Conservation (phyloP, 768 basidiomycete species). For the Paxillus ammoniavirescens region DNA sequence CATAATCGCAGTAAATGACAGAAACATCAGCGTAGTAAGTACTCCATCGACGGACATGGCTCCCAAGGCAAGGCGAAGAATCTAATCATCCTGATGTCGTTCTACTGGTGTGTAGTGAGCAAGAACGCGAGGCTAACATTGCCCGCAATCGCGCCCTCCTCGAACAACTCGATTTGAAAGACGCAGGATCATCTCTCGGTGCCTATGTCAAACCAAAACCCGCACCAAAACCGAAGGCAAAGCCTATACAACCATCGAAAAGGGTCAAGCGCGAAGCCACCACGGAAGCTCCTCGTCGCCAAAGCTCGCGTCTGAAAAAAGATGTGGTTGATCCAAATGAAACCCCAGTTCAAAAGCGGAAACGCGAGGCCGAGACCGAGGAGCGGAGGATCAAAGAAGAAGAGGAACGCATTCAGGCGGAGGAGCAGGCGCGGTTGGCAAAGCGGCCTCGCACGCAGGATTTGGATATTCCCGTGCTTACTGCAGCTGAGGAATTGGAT, state of each 20-base stretch:
- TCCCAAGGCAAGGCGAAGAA: not conserved
- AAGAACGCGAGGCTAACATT: slow-evolving; percentile 78
- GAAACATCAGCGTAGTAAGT: slow-evolving; percentile 53
- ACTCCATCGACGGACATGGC: not conserved
- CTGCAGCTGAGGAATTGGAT: slow-evolving; percentile 44
- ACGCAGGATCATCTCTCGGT: slow-evolving; percentile 49
- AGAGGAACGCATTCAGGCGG: slow-evolving; percentile 57
- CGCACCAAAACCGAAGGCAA: slow-evolving; percentile 43
- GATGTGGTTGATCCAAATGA: slow-evolving; percentile 58
- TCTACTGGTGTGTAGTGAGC: slow-evolving; percentile 42
- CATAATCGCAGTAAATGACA: slow-evolving; percentile 31
- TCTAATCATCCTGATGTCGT: not conserved
- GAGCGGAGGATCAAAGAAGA: slow-evolving; percentile 59
- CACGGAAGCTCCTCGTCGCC: slow-evolving; percentile 54
- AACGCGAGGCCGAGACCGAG: slow-evolving; percentile 64
- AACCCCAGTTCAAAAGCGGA: slow-evolving; percentile 58
- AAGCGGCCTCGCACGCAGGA: slow-evolving; percentile 69
- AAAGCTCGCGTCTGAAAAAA: slow-evolving; percentile 60
- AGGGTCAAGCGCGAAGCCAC: slow-evolving; percentile 48
- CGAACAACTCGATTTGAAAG: slow-evolving; percentile 66
- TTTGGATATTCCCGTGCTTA: slow-evolving; percentile 56
- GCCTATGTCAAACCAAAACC: slow-evolving; percentile 40
- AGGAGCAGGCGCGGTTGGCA: slow-evolving; percentile 60
- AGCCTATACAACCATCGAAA: slow-evolving; percentile 61
- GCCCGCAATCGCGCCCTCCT: slow-evolving; percentile 76